phyloP scores from a whole-genome alignment of 805 yeast genomes.

The Kuraishia borneana region DNA sequence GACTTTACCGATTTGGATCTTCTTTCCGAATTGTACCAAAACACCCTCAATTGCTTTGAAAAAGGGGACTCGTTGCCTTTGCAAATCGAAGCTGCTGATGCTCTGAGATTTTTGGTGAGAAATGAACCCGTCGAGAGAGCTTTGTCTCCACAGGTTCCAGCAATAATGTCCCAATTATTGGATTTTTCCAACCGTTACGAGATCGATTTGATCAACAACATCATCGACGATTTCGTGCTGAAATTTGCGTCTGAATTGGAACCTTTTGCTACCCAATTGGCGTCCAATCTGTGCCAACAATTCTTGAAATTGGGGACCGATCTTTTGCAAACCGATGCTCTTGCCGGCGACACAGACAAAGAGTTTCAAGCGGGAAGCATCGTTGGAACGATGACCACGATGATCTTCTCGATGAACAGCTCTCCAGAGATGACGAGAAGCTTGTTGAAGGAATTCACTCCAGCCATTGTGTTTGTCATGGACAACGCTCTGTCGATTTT shows the following conservation, averaged over 20 bases:
- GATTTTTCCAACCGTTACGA: constrained; percentile 66
- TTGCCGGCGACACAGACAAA: constrained; percentile 45
- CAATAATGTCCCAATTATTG: constrained; percentile 68
- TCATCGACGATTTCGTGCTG: constrained; percentile 91
- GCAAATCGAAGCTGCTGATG: constrained; percentile 40
- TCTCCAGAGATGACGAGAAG: constrained; percentile 52
- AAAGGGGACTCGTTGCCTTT: constrained; percentile 32
- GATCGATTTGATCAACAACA: constrained; percentile 72
- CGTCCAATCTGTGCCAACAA: constrained; percentile 55
- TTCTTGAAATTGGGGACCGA: constrained; percentile 63
- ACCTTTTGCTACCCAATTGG: constrained; percentile 76
- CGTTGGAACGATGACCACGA: constrained; percentile 71
- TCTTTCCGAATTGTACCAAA: constrained; percentile 20
- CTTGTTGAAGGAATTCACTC: constrained; percentile 58
- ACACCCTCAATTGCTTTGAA: constrained; percentile 24
- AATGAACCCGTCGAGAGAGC: constrained; percentile 40
- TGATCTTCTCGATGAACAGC: constrained; percentile 70
- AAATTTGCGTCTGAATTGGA: constrained; percentile 75
- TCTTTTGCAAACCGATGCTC: constrained; percentile 30
- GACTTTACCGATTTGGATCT: constrained; percentile 14
- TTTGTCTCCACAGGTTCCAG: constrained; percentile 50
- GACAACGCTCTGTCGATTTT: constrained; percentile 60
- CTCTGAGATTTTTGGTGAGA: constrained; percentile 30
- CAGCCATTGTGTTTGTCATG: constrained; percentile 60
- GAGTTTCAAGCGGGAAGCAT: constrained; percentile 76